Conservation (phyloP, 1,284 basidiomycete genomes). For the Mrakiaceae sp. region DNA sequence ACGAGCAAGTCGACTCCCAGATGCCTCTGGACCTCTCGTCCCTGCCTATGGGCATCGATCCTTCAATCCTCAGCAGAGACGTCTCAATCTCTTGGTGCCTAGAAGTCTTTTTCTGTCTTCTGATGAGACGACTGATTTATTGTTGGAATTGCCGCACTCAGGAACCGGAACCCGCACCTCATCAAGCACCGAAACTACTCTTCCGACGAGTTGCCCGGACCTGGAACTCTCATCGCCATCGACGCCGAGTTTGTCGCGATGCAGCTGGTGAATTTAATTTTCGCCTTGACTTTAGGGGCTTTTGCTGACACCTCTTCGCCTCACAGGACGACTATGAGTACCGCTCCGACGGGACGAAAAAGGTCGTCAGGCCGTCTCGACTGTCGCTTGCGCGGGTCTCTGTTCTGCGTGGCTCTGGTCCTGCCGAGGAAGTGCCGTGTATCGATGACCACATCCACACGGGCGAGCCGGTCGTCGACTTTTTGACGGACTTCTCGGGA, state of each 20-base stretch:
- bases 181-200: conserved; percentile 68
- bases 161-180: conserved; percentile 58
- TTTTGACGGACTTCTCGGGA: conserved; percentile 92
- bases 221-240: conserved; percentile 82
- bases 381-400: conserved; percentile 90
- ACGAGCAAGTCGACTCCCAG: conserved; percentile 61
- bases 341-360: conserved; percentile 87
- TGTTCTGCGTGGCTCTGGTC: conserved; percentile 75
- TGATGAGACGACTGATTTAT: not conserved
- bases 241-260: conserved; percentile 97
- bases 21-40: conserved; percentile 50
- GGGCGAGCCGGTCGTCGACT: conserved; percentile 88
- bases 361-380: conserved; percentile 78
- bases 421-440: conserved; percentile 70
- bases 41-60: conserved; percentile 59
- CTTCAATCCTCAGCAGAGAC: conserved; percentile 68
- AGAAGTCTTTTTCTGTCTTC: not conserved
- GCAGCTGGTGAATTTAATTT: conserved; percentile 53
- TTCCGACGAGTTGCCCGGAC: conserved; percentile 66
- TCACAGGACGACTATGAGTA: conserved; percentile 83
- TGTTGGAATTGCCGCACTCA: conserved; percentile 25
- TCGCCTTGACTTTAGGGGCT: not conserved
- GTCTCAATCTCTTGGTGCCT: conserved; percentile 71
- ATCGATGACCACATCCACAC: conserved; percentile 98
- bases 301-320: conserved; percentile 6